These are phyloP conservation scores for Gyrodon lividus DNA, from an alignment of 768 basidiomycete species.

Conservation along the genomic window DNA sequence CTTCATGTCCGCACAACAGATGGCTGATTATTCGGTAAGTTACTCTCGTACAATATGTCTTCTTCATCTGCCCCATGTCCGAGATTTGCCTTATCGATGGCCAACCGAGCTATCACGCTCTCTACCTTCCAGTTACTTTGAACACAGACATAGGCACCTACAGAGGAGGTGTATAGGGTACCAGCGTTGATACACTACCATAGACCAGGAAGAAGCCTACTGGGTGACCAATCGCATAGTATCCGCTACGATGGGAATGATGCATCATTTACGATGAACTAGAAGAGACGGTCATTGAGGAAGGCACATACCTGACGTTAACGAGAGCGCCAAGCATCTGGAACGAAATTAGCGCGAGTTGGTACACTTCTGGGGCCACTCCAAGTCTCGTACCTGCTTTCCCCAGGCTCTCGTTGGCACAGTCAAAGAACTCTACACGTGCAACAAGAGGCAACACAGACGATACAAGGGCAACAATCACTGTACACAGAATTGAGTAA, in stretches of 20 bases:
- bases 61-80: slow-evolving; percentile 4
- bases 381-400: slow-evolving; percentile 49
- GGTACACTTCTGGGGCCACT: not conserved
- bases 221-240: slow-evolving; percentile 80
- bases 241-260: slow-evolving; percentile 42
- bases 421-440: slow-evolving; percentile 81
- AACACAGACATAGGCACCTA: slow-evolving; percentile 53
- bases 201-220: slow-evolving; percentile 74
- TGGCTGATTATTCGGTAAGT: not conserved
- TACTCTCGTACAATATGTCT: not conserved
- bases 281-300: not conserved
- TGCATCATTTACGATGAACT: not conserved
- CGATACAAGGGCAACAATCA: slow-evolving; percentile 38
- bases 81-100: slow-evolving; percentile 38
- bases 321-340: slow-evolving; percentile 73
- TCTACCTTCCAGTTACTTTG: slow-evolving; percentile 65
- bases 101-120: slow-evolving; percentile 54
- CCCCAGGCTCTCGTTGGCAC: slow-evolving; percentile 66
- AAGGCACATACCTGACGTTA: slow-evolving; percentile 55
- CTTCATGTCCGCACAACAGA: not conserved
- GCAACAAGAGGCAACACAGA: slow-evolving; percentile 68
- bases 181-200: slow-evolving; percentile 73
- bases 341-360: not conserved
- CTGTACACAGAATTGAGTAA: not conserved
- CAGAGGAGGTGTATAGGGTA: slow-evolving; percentile 24